Base-by-base conservation (phyloP, 2,329 filamentous ascomycete species). In the Colletotrichum tropicicola region DNA sequence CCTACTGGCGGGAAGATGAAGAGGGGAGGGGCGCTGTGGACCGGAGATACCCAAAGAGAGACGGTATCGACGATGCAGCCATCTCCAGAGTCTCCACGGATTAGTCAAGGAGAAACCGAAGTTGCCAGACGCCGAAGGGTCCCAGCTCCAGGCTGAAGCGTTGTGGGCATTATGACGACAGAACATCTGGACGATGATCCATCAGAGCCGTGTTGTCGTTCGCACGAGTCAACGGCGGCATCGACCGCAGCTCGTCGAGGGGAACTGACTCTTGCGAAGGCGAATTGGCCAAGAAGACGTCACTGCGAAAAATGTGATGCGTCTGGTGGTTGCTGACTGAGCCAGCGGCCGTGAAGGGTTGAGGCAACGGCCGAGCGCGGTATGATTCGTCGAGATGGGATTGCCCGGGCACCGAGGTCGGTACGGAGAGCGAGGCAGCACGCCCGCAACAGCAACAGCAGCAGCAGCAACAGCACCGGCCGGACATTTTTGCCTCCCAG, bases 91-190 rank as follows among this genome's bases (percentile, higher is more conserved):
- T 59, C 58, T 62, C 57, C 57, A 65, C 35, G 58, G 44, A 65
- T 65, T 65, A 65, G 62, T 65, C 62, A 65, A 65, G 44, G 23
- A 54, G 37, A 27, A 56, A 51, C 51, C 62, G 49, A 47, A 25
- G 57, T 44, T 61, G 57, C 57, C 62, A 65, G 44, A 37, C 35
- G 21, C 8, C 43, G 3, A 43, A 55, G 57, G 27, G 51, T 56
- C 57, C 61, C 61, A 51, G 48, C 17, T 32, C 15, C 23, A 12
- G 25, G 13, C 15, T n/a, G 37, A 52, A 44, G 55, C 25, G 47
- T 59, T 62, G 62, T 65, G 62, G 62, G 62, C 58, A 65, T 65
- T 61, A 65, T 65, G 62, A 65, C 62, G 62, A 65, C 57, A 65
- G 44, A 51, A 21, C 39, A 32, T 61, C 49, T 62, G 56, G 30